Base-by-base conservation (phyloP, 2,329 filamentous ascomycete genomes). In the Zymoseptoria tritici region DNA sequence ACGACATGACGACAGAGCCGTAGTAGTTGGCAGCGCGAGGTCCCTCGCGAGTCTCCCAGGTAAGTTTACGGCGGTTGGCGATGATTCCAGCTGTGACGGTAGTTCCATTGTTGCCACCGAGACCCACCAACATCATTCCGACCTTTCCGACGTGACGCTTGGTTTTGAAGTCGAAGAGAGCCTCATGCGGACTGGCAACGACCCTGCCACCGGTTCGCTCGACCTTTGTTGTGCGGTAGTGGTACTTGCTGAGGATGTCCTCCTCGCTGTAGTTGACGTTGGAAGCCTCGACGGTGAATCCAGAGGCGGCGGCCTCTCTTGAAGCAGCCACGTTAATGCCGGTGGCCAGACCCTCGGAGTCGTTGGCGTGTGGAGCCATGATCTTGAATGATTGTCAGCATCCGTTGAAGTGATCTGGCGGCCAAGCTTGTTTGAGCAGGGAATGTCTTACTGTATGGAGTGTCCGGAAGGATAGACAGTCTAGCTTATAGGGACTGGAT, bases 81-180 rank as follows among this genome's bases (percentile, higher is more conserved):
- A 99, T 84, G 77, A 99, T 96, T 75, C 93, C 94, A 63, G 94
- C 94, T 61, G 94, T 97, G 64, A 99, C 91, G 60, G 94, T 99
- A 67, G 91, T 91, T 67, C 94, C 94, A 75, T 99, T 99, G 85
- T 99, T 99, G 73, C 94, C 94, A 77, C 94, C 94, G 86, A 89
- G 93, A 65, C 94, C 94, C 67, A 99, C 93, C 67, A 99, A 84
- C 94, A 99, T 97, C 80, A 97, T 85, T 73, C 94, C 94, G 68
- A 91, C 85, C 83, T 93, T 96, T 77, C 91, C 91, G 61, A 97
- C 84, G 77, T 89, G 90, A 76, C 93, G 91, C 75, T 96, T 89
- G 72, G 94, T 90, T 83, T 96, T 96, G 88, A 99, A 97, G 81
- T 97, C 88, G 77, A 97, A 99, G 68, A 87, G 79, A 64, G 89